A percentile compares a stretch with the other conserved stretches of the same genome.
Evolutionary conservation across 2,329 filamentous ascomycete species (phyloP).

Genomic region (Aspergillus phoenicis): DNA sequence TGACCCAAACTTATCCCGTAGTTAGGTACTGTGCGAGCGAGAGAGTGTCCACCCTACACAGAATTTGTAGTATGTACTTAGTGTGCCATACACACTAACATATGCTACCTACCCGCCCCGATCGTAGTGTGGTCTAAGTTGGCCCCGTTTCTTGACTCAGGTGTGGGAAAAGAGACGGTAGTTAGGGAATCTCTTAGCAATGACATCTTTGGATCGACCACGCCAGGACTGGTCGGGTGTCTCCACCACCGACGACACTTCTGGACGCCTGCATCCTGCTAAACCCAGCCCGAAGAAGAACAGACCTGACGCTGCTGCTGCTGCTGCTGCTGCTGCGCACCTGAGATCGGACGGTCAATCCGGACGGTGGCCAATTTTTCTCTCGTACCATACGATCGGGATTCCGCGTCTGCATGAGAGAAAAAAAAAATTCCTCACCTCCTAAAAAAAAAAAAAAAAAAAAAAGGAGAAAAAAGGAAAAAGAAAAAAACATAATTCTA

Average conservation of each 20-base stretch:
- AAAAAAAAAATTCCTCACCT: not conserved
- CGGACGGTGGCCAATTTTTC: slow-evolving; percentile 20
- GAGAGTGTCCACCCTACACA: not conserved
- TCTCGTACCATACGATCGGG: slow-evolving; percentile 30
- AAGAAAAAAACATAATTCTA: not conserved
- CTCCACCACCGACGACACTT: slow-evolving; percentile 24
- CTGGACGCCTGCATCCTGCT: slow-evolving; percentile 28
- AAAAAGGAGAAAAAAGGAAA: not conserved
- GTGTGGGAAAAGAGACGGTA: not conserved
- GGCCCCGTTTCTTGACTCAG: slow-evolving; percentile 7
- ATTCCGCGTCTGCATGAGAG: slow-evolving; percentile 22
- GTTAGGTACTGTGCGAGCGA: not conserved
- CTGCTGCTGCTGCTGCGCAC: slow-evolving; percentile 7
- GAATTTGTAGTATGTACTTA: not conserved
- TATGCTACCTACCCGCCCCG: not conserved
- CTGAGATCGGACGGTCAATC: slow-evolving; percentile 29
- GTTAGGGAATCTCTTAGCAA: not conserved
- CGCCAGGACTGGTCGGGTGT: slow-evolving; percentile 4
- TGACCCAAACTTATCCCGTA: not conserved
- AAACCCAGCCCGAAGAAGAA: slow-evolving; percentile 11
- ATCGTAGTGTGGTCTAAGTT: slow-evolving; percentile 7
- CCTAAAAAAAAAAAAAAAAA: not conserved
- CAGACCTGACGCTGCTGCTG: too few relatives aligned
- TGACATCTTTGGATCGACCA: slow-evolving; percentile 5
- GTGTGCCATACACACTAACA: not conserved